phyloP scores from a whole-genome alignment of 2,329 filamentous ascomycete genomes.

The Cladosporium oxysporum region DNA sequence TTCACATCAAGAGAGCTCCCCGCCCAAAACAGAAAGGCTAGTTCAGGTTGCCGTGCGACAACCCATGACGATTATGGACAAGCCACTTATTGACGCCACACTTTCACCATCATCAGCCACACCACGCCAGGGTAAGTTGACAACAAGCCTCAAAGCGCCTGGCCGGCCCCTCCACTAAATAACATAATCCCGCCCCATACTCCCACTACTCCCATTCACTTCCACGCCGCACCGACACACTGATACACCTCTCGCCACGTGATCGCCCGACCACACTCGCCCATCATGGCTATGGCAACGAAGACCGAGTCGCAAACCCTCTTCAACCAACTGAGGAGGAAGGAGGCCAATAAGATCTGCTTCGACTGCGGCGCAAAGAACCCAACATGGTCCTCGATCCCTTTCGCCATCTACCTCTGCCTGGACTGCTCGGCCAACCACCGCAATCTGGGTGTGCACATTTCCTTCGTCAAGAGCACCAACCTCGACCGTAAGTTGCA shows the following conservation, averaged over 20 bases:
- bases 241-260: background rate
- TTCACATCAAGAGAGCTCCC: background rate
- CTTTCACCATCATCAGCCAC: background rate
- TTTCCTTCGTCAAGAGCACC: slow-evolving; percentile 97
- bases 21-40: slow-evolving; percentile 1
- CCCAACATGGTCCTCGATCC: slow-evolving; percentile 96
- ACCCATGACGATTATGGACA: background rate
- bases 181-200: slow-evolving; percentile 4
- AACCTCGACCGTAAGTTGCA: slow-evolving; percentile 87
- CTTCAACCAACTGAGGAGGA: slow-evolving; percentile 95
- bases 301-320: slow-evolving; percentile 96
- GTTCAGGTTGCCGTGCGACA: background rate
- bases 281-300: slow-evolving; percentile 65
- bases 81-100: background rate
- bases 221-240: background rate
- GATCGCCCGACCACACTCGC: background rate
- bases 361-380: slow-evolving; percentile 98
- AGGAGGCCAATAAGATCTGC: slow-evolving; percentile 96
- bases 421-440: slow-evolving; percentile 97
- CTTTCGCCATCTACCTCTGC: slow-evolving; percentile 95
- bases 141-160: slow-evolving; percentile 9
- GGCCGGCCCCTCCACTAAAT: slow-evolving; percentile 9
- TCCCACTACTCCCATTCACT: background rate
- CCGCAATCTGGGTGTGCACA: slow-evolving; percentile 95
- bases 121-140: background rate